Base-by-base conservation (phyloP, 1,284 basidiomycete species). In the Pterula multifida region DNA sequence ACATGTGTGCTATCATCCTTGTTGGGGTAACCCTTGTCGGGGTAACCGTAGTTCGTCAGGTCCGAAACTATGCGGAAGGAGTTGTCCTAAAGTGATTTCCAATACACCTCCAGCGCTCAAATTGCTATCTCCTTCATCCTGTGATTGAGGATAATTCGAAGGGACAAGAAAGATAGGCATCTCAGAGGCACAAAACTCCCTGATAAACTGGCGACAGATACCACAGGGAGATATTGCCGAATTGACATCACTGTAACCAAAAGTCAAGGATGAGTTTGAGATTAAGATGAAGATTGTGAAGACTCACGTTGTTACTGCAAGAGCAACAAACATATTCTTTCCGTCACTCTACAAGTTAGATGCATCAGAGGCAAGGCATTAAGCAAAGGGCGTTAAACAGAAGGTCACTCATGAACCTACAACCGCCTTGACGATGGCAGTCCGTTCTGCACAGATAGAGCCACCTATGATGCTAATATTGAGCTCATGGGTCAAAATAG, bases 11-110 rank as follows among this genome's bases (percentile, higher is more conserved):
- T n/a, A n/a, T n/a, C n/a, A n/a, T n/a, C n/a, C n/a, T n/a, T n/a
- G n/a, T n/a, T n/a, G n/a, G n/a, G n/a, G n/a, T n/a, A n/a, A n/a
- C n/a, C n/a, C 28, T 32, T 47, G 9, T 23, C 75, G 61, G 4
- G 76, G 76, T 22, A 72, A 58, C 47, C 78, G 76, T 55, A 90
- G 63, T 49, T 86, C 71, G 56, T 85, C 90, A 1, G 91, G 91
- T 0, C 93, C 92, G 66, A 95, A 95, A 63, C 88, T 90, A 66
- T 87, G 72, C 0, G 92, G 93, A 45, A 96, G 68, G 28, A 97
- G 67, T 55, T 84, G 78, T 2, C 71, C 86, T 15, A 96, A 69
- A 2, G 81, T 88, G 49, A 79, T 81, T 57, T 81, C 77, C 49
- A 69, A 65, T 36, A 80, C 69, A 17, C 76, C 72, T 46, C 78